A percentile compares a stretch with the other conserved stretches of the same genome.
phyloP scores from a whole-genome alignment of 2,329 filamentous ascomycete species.

The Geosmithia putterillii region DNA sequence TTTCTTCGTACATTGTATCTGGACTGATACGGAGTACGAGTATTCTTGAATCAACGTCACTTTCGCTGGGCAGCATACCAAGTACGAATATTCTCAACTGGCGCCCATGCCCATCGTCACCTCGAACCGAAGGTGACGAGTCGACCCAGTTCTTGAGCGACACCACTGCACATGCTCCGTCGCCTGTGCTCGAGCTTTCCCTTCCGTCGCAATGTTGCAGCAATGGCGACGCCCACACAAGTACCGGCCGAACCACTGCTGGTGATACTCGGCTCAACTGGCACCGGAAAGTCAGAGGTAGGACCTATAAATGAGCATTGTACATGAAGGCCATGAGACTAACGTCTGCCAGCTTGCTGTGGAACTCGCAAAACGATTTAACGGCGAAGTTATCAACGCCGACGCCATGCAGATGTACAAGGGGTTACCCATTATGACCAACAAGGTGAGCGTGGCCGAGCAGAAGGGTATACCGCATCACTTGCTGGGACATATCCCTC shows the following conservation, averaged over 20 bases:
- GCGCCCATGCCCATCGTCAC: no score
- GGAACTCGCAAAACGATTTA: constrained; percentile 68
- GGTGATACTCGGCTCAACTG: constrained; percentile 78
- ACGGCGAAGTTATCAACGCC: constrained; percentile 92
- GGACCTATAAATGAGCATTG: no score
- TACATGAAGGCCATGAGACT: neutral
- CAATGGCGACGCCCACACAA: constrained; percentile 22
- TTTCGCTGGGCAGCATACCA: no score
- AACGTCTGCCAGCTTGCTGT: constrained; percentile 59
- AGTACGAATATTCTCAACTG: no score
- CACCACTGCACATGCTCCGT: constrained; percentile 10
- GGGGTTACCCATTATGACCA: constrained; percentile 87
- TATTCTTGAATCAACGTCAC: no score
- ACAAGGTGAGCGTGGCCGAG: constrained; percentile 71
- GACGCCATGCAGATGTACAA: constrained; percentile 97
- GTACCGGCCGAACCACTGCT: constrained; percentile 51
- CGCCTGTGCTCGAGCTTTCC: constrained; percentile 7
- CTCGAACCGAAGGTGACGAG: no score
- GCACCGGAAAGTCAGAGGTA: constrained; percentile 89
- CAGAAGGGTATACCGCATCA: constrained; percentile 77
- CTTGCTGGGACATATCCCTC: constrained; percentile 64
- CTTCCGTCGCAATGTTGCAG: constrained; percentile 20
- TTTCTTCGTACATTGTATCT: no score
- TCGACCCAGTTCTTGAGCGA: neutral
- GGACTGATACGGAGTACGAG: no score